phyloP scores from a whole-genome alignment of 257 asterid genomes.

The Marsdenia floribunda region DNA sequence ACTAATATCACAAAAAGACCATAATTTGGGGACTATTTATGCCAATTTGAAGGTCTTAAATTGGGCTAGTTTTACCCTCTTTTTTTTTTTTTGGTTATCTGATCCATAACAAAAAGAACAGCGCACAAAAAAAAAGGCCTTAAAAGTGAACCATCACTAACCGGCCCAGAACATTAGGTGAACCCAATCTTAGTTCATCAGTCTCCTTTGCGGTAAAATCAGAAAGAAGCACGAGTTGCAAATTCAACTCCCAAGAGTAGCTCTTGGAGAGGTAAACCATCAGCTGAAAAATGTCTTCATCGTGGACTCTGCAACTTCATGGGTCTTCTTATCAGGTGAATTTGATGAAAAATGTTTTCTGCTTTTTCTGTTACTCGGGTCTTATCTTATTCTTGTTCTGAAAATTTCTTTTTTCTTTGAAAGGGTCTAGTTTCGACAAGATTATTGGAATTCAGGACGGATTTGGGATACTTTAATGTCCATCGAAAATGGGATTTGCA shows the following conservation, averaged over 20 bases:
- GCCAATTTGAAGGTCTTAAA: too few relatives aligned
- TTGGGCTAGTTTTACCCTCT: background rate
- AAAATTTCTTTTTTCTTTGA: background rate
- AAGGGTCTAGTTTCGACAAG: slow-evolving; percentile 10
- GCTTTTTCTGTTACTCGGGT: background rate
- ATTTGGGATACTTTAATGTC: background rate
- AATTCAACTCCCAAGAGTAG: background rate
- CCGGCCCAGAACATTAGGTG: background rate
- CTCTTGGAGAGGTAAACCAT: background rate
- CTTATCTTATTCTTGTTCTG: background rate
- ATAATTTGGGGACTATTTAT: too few relatives aligned
- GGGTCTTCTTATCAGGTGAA: slow-evolving; percentile 12
- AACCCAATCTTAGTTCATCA: background rate
- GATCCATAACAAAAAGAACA: background rate
- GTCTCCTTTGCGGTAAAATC: background rate
- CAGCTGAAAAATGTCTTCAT: slow-evolving; percentile 25
- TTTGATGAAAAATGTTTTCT: background rate
- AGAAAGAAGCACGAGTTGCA: background rate
- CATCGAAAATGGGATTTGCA: slow-evolving; percentile 2
- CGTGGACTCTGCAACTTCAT: slow-evolving; percentile 25
- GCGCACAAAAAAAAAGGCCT: background rate
- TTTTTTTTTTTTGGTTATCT: too few relatives aligned
- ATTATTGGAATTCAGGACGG: slow-evolving; percentile 11
- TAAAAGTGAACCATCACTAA: background rate
- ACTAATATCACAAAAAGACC: too few relatives aligned